phyloP scores from a whole-genome alignment of 345 rosid genomes.

The Linum usitatissimum region DNA sequence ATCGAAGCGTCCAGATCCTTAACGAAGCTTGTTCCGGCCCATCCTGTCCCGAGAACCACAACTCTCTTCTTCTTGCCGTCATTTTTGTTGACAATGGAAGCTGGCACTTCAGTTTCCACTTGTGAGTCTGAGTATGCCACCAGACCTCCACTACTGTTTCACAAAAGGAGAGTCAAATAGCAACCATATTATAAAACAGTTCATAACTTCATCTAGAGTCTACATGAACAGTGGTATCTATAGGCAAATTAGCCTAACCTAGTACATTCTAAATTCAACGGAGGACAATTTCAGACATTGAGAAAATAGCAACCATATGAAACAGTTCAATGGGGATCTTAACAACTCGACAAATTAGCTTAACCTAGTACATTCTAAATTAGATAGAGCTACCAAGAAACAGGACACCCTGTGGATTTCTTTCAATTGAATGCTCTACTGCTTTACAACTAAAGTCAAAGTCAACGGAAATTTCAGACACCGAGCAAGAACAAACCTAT shows the following conservation, averaged over 20 bases:
- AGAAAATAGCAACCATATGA: not conserved
- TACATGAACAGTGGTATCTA: too few relatives aligned
- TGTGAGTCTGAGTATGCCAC: conserved; percentile 65
- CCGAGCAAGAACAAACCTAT: not conserved
- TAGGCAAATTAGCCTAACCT: not conserved
- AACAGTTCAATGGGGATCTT: not conserved
- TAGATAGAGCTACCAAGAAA: not conserved
- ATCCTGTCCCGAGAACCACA: conserved; percentile 92
- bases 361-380: not conserved
- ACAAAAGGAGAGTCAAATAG: too few relatives aligned
- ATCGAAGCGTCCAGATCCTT: conserved; percentile 59
- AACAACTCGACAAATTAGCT: not conserved
- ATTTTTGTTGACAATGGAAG: conserved; percentile 19
- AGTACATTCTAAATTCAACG: not conserved
- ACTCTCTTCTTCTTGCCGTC: conserved; percentile 56
- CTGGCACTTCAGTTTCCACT: conserved; percentile 17
- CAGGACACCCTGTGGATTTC: not conserved
- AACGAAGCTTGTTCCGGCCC: conserved; percentile 92
- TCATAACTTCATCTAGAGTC: too few relatives aligned
- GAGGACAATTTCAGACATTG: not conserved
- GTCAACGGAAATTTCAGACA: not conserved
- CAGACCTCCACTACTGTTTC: conserved; percentile 57
- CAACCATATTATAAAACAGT: not conserved
- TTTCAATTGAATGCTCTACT: not conserved
- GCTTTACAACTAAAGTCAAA: not conserved